phyloP scores from a whole-genome alignment of 2,329 filamentous ascomycete species.

The Hirsutella thompsonii region DNA sequence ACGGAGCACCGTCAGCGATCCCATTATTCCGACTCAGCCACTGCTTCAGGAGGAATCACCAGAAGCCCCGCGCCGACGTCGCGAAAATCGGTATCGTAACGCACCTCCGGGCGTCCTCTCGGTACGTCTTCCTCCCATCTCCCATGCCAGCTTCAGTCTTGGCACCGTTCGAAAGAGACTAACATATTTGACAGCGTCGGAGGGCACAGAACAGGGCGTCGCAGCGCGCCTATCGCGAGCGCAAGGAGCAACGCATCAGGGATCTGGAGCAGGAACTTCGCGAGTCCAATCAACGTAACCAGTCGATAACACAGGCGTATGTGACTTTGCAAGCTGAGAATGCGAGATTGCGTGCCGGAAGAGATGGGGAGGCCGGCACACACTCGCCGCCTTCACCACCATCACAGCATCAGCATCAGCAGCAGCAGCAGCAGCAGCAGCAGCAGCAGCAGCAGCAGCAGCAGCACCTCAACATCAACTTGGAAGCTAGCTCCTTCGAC shows the following conservation, averaged over 20 bases:
- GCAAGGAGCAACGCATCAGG: constrained; percentile 44
- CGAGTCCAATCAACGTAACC: constrained; percentile 41
- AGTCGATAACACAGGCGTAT: constrained; percentile 41
- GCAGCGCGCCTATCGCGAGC: constrained; percentile 18
- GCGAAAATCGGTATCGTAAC: constrained; percentile 40
- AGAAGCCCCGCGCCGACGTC: constrained; percentile 18
- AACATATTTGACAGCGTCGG: constrained; percentile 11
- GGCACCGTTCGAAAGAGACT: constrained; percentile 1
- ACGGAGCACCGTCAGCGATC: constrained; percentile 5
- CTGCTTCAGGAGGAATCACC: neutral
- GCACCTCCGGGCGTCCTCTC: constrained; percentile 35
- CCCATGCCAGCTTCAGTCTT: neutral
- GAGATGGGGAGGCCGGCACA: neutral
- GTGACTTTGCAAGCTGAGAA: constrained; percentile 32
- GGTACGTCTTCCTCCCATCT: constrained; percentile 18
- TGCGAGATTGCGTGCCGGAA: constrained; percentile 17
- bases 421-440: neutral
- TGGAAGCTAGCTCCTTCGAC: neutral
- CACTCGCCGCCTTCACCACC: neutral
- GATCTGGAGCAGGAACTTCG: constrained; percentile 46
- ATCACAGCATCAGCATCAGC: neutral
- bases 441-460: neutral
- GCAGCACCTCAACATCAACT: neutral
- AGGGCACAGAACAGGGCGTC: constrained; percentile 19
- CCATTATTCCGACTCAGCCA: neutral